Evolutionary conservation across 129 eudicot species (phyloP).

Genomic region (Pulicaria dysenterica): DNA sequence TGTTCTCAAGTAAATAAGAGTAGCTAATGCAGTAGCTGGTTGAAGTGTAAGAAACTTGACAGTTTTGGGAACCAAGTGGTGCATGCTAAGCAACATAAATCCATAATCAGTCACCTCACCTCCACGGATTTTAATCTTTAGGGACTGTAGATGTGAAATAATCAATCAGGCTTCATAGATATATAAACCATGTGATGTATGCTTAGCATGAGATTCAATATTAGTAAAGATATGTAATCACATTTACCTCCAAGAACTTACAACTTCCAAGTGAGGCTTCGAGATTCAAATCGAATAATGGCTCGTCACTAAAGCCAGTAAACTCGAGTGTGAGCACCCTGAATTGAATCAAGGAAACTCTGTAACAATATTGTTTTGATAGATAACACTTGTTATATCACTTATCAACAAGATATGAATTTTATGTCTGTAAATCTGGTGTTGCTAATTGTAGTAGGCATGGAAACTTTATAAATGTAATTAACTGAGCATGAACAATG

Average conservation of each 20-base stretch:
- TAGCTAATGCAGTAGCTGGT: constrained; percentile 35
- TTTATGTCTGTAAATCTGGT: too few species aligned
- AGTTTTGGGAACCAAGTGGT: constrained; percentile 46
- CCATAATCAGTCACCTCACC: constrained; percentile 26
- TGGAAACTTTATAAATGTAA: too few species aligned
- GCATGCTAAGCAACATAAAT: constrained; percentile 23
- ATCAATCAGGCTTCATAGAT: background rate
- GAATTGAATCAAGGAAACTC: constrained; percentile 16
- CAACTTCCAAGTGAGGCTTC: constrained; percentile 34
- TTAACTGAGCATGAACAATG: too few species aligned
- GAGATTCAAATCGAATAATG: constrained; percentile 22
- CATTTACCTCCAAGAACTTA: constrained; percentile 52
- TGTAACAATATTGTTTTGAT: background rate
- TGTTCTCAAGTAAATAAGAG: constrained; percentile 26
- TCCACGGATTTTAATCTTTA: constrained; percentile 55
- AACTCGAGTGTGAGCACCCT: constrained; percentile 68
- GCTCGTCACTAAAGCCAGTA: constrained; percentile 18
- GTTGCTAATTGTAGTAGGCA: too few species aligned
- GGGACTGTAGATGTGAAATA: constrained; percentile 40
- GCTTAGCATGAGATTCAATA: background rate
- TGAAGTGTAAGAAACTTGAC: constrained; percentile 53
- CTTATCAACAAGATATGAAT: too few species aligned
- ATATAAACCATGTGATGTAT: background rate
- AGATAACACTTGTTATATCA: background rate
- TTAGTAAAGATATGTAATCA: background rate